A percentile compares a stretch with the other conserved stretches of the same genome.
Conservation (phyloP, 768 basidiomycete genomes). For the Coprinopsis sp. region DNA sequence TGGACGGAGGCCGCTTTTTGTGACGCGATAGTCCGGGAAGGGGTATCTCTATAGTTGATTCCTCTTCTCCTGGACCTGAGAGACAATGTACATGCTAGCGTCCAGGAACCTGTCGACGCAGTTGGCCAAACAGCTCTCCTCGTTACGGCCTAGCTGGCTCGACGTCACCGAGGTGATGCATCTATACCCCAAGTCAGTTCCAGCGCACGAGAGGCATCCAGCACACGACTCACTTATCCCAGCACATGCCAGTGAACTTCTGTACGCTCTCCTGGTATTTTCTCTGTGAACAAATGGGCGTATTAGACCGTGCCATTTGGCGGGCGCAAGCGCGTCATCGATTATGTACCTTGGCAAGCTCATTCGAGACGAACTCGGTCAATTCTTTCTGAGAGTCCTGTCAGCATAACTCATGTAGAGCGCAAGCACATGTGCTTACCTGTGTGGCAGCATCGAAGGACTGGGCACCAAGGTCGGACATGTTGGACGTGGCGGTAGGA, state of each 20-base stretch:
- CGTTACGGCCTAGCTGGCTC: conserved; percentile 70
- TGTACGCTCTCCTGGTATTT: conserved; percentile 38
- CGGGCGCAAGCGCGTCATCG: not conserved
- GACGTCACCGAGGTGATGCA: conserved; percentile 80
- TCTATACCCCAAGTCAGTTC: conserved; percentile 32
- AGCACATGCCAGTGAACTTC: conserved; percentile 77
- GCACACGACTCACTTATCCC: conserved; percentile 73
- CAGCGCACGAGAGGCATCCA: not conserved
- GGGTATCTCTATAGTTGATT: too few species aligned
- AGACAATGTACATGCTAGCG: conserved; percentile 77
- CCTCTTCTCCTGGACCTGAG: conserved; percentile 50
- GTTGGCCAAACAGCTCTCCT: conserved; percentile 80
- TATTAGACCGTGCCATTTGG: not conserved
- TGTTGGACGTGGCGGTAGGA: not conserved
- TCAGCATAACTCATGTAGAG: not conserved
- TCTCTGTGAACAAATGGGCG: not conserved
- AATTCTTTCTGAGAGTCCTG: not conserved
- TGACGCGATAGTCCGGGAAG: too few species aligned
- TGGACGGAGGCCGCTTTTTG: too few species aligned
- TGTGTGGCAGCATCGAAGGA: conserved; percentile 2
- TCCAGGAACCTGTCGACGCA: conserved; percentile 94
- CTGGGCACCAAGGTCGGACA: not conserved
- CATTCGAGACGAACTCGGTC: not conserved
- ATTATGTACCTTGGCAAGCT: not conserved
- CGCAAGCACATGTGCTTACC: not conserved